Base-by-base conservation (phyloP, 495 filamentous ascomycete species). In the Annulohypoxylon bovei region DNA sequence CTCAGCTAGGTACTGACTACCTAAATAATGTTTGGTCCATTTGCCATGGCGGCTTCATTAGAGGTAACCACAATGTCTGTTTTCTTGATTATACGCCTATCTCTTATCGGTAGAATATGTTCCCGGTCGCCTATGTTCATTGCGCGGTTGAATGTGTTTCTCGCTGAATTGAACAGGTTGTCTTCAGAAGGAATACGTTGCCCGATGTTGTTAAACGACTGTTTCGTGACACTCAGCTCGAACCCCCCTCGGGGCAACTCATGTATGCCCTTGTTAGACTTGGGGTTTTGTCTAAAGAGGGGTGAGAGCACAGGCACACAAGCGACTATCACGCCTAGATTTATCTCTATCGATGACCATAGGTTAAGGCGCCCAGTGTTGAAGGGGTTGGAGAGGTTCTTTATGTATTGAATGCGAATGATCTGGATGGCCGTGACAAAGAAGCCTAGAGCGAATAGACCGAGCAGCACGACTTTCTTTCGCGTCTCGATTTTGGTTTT, bases 341-440 rank as follows among this genome's bases (percentile, higher is more conserved):
- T 83, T 65, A 79, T 78, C 59, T 88, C 85, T 4, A 87, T 75
- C 5, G 75, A 64, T 12, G 85, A 87, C 84, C 85, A 88, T n/a
- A 84, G 74, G 28, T 85, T 77, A 14, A 87, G 74, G 0, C 75
- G 68, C 7, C 82, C 77, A 44, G 79, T 82, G 72, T 87, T 82
- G 28, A 81, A 78, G 65, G 80, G 81, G 62, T 81, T 79, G 30
- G 56, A 58, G 2, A 85, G 76, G 40, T 75, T 74, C 27, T 78
- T 80, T 47, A 87, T 77, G 23, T 75, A 84, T 68, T 84, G 81
- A 62, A 88, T 84, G 35, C 85, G 85, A 62, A 87, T 80, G 58
- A 86, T 81, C 68, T 87, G 84, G 61, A 85, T 86, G 60, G 82
- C 63, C 20, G 85, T 86, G 49, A 87, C 77, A 77, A 88, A 88